Percentiles rank a stretch among this genome's conserved stretches.
Conservation (phyloP, 73 alveolate genomes). For the Paramecium caudatum region DNA sequence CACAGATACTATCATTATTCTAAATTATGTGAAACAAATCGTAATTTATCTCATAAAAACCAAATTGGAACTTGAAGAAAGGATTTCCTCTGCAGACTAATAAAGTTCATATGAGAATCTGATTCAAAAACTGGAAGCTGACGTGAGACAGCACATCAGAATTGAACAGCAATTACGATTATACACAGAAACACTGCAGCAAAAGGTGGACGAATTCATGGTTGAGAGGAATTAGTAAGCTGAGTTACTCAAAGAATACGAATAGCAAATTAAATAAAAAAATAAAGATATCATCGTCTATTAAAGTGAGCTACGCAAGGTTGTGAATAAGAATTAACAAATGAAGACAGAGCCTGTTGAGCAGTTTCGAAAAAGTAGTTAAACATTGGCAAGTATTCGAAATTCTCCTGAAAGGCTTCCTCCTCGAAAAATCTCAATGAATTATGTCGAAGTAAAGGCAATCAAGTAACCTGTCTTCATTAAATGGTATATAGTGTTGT, state of each 20-base stretch:
- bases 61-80: conserved; percentile 30
- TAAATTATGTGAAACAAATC: conserved; percentile 43
- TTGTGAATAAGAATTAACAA: background rate
- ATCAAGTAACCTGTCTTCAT: conserved; percentile 43
- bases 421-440: background rate
- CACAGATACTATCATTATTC: background rate
- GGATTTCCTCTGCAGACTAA: background rate
- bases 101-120: background rate
- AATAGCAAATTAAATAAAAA: conserved; percentile 1
- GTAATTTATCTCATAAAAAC: conserved; percentile 53
- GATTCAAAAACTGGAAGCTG: conserved; percentile 41
- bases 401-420: conserved; percentile 46
- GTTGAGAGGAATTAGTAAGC: background rate
- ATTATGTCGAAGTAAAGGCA: background rate
- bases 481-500: background rate
- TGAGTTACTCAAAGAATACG: background rate
- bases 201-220: conserved; percentile 25
- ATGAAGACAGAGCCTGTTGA: background rate
- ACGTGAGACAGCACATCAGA: conserved; percentile 37
- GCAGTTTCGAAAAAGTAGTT: background rate
- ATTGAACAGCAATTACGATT: conserved; percentile 24
- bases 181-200: conserved; percentile 1
- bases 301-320: conserved; percentile 30
- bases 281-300: conserved; percentile 6
- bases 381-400: background rate